These are phyloP conservation scores for Strobilomyces confusus DNA, from an alignment of 768 basidiomycete species.

Conservation along the genomic window DNA sequence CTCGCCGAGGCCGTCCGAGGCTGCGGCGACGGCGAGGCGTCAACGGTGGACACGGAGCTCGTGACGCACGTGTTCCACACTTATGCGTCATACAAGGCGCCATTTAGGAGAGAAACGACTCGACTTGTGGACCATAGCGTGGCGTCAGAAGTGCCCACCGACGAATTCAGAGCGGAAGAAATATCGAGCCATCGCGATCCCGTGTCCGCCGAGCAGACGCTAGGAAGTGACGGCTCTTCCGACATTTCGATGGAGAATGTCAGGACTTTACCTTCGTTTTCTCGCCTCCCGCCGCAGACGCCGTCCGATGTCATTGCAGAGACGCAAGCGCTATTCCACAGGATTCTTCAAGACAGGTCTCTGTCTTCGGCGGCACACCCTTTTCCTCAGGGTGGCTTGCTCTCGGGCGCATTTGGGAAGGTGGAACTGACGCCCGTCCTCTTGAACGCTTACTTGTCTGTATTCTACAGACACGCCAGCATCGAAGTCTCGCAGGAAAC, in stretches of 20 bases:
- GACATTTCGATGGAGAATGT: constrained; percentile 4
- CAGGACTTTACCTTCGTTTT: constrained; percentile 21
- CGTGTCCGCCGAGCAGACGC: constrained; percentile 4
- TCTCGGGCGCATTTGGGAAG: constrained; percentile 44
- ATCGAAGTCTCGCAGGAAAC: constrained; percentile 45
- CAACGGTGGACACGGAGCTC: constrained; percentile 56
- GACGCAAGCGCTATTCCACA: constrained; percentile 58
- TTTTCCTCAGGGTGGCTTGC: constrained; percentile 6
- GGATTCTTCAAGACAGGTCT: constrained; percentile 46
- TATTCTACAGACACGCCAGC: constrained; percentile 58
- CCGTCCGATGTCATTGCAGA: constrained; percentile 70
- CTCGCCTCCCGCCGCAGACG: constrained; percentile 69
- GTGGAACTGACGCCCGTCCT: constrained; percentile 61
- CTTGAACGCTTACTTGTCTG: constrained; percentile 77
- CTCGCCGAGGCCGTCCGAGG: constrained; percentile 66
- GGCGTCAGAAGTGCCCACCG: neutral
- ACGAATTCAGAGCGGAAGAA: constrained; percentile 3
- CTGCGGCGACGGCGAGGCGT: constrained; percentile 21
- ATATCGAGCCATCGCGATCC: neutral
- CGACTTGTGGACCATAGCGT: constrained; percentile 33
- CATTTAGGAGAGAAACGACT: constrained; percentile 54
- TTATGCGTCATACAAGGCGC: constrained; percentile 76
- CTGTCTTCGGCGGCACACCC: neutral
- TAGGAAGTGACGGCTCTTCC: neutral
- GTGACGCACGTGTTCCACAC: constrained; percentile 86